Base-by-base conservation (phyloP, 352 stramenopile genomes). In the Aphanomyces invadans region DNA sequence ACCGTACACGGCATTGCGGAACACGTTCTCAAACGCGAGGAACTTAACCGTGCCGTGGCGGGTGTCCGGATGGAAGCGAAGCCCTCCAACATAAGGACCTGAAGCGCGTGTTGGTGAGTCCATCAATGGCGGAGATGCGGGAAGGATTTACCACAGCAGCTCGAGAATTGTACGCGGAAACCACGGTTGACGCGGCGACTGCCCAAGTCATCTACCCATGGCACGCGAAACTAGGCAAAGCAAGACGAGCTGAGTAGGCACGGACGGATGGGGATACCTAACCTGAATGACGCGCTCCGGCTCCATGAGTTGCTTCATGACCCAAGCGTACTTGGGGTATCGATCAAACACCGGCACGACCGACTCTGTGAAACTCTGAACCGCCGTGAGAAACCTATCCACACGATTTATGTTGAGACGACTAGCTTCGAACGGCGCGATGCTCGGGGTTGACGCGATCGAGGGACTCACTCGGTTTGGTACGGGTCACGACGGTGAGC, bases 131-230 rank as follows among this genome's bases (percentile, higher is more conserved):
- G 31, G 12, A 11, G 10, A 62, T 32, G n/a, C 4, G 21, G 3
- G 39, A 7, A 23, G 11, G 23, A 36, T 0, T 21, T 67, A 29
- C 84, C 84, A 60, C 87, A 65, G 28, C 82, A 81, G 68, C 82
- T 91, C 4, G 88, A 98, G 72, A 99, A 99, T 80, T 99, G 97
- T 67, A 99, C 92, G 54, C 96, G 93, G 79, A 96, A 98, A 52
- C 96, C 97, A 33, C 97, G 89, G 79, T 98, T 98, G 67, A 98
- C 95, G 33, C 95, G 87, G 54, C 88, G 86, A 61, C 96, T 97
- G 38, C 95, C 95, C 31, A 86, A 83, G 74, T 99, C 96, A 73
- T 99, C 96, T 65, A 98, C 94, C 95, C 95, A 99, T 11, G 95
- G 89, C 26, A 98, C 92, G 63, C 95, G 91, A 78, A 98, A 98